Evolutionary conservation across 225 moss, liverwort and hornwort species (phyloP).

Genomic region (Marchantia polymorpha): DNA sequence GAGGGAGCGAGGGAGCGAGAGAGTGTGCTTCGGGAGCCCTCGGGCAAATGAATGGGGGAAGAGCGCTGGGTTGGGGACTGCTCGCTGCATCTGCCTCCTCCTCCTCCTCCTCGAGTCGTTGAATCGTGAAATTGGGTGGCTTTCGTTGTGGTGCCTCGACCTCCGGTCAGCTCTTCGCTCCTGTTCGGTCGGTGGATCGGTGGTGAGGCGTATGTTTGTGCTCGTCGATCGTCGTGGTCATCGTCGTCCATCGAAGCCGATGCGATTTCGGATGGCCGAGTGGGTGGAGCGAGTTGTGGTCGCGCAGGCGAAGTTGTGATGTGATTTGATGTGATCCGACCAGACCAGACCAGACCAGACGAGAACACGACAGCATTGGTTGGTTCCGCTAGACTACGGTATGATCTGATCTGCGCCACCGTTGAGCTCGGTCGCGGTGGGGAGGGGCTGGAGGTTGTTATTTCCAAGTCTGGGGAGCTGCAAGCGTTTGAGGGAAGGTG

Average conservation of each 20-base stretch:
- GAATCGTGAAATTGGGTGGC: background rate
- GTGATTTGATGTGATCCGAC: background rate
- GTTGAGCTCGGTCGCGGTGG: background rate
- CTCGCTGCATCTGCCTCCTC: background rate
- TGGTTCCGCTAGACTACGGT: background rate
- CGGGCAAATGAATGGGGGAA: background rate
- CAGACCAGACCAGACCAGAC: background rate
- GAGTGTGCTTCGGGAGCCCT: background rate
- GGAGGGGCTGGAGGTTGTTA: background rate
- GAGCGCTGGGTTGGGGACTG: background rate
- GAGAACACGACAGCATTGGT: background rate
- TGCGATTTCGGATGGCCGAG: constrained; percentile 7
- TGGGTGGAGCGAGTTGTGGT: constrained; percentile 7
- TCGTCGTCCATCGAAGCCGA: background rate
- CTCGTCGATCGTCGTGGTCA: too few relatives aligned
- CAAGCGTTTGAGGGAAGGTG: background rate
- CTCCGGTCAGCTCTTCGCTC: background rate
- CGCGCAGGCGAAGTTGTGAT: background rate
- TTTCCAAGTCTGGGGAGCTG: background rate
- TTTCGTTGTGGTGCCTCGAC: background rate
- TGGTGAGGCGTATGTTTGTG: background rate
- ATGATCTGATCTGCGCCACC: background rate
- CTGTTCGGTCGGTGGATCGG: background rate
- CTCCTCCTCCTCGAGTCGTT: background rate
- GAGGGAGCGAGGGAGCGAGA: background rate